Evolutionary conservation across 768 basidiomycete genomes (phyloP).

Genomic region (Psilocybe tampanensis): DNA sequence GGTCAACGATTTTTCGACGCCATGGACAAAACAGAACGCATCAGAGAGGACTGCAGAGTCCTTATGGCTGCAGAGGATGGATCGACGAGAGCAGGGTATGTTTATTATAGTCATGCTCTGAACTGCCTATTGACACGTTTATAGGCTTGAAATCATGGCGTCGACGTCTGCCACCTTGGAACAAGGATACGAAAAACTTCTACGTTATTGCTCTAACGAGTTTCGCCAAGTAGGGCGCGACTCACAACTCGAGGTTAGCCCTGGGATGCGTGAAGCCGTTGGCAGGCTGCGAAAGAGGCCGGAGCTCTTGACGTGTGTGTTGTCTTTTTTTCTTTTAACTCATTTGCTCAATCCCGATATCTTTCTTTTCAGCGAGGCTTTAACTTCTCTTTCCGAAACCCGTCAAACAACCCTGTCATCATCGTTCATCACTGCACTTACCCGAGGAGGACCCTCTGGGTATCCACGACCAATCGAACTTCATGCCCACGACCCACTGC

Average conservation of each 20-base stretch:
- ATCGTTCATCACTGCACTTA: slow-evolving; percentile 86
- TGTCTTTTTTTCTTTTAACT: slow-evolving; percentile 3
- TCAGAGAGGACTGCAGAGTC: slow-evolving; percentile 83
- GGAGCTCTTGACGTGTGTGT: slow-evolving; percentile 69
- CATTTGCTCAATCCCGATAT: slow-evolving; percentile 4
- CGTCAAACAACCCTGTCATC: slow-evolving; percentile 80
- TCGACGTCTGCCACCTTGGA: slow-evolving; percentile 82
- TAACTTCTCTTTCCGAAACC: slow-evolving; percentile 75
- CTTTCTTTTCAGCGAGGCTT: slow-evolving; percentile 56
- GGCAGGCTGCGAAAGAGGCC: slow-evolving; percentile 74
- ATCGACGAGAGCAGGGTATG: slow-evolving; percentile 75
- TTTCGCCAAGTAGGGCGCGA: slow-evolving; percentile 81
- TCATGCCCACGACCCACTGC: slow-evolving; percentile 95
- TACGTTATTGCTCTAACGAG: slow-evolving; percentile 84
- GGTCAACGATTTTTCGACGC: slow-evolving; percentile 77
- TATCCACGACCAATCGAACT: slow-evolving; percentile 93
- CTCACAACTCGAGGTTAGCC: slow-evolving; percentile 67
- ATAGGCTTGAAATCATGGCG: slow-evolving; percentile 87
- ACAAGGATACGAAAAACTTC: slow-evolving; percentile 86
- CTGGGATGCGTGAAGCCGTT: slow-evolving; percentile 71
- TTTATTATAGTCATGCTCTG: slow-evolving; percentile 1
- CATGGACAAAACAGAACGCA: slow-evolving; percentile 84
- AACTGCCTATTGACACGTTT: not conserved
- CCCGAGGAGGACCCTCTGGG: slow-evolving; percentile 83
- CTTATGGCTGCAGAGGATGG: slow-evolving; percentile 86